A percentile compares a stretch with the other conserved stretches of the same genome.
phyloP scores from a whole-genome alignment of 2,329 filamentous ascomycete species.

The Phialocephala subalpina region DNA sequence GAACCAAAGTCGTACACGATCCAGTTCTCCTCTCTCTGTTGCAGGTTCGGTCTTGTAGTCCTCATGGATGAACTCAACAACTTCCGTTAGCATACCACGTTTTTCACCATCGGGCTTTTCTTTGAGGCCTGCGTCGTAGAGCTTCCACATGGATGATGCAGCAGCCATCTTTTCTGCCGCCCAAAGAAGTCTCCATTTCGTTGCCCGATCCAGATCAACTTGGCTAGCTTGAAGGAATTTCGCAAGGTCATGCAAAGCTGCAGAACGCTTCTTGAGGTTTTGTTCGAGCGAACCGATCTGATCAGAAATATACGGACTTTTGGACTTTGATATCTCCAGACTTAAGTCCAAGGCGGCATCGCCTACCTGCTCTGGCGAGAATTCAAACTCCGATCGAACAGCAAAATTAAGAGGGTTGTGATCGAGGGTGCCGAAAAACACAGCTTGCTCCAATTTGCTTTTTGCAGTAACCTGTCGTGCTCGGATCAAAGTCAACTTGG shows the following conservation, averaged over 20 bases:
- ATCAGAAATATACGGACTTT: conserved; percentile 76
- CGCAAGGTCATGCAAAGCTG: conserved; percentile 79
- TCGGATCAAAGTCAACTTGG: conserved; percentile 64
- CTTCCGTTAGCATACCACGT: conserved; percentile 75
- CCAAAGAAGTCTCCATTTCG: conserved; percentile 84
- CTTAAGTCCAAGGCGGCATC: conserved; percentile 82
- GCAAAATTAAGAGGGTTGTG: conserved; percentile 91
- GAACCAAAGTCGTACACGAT: conserved; percentile 87
- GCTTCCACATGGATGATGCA: conserved; percentile 80
- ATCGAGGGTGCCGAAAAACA: conserved; percentile 86
- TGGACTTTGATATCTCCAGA: conserved; percentile 80
- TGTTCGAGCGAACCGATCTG: conserved; percentile 80
- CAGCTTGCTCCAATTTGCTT: conserved; percentile 90
- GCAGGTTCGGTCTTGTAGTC: conserved; percentile 76
- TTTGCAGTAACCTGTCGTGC: conserved; percentile 77
- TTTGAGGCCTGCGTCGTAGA: conserved; percentile 75
- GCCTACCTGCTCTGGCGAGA: conserved; percentile 74
- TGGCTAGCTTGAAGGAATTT: conserved; percentile 73
- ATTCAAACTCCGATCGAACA: conserved; percentile 70
- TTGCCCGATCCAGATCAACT: conserved; percentile 69
- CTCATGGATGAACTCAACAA: conserved; percentile 79
- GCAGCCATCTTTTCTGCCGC: conserved; percentile 91
- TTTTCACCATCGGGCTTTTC: conserved; percentile 66
- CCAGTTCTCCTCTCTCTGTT: conserved; percentile 72
- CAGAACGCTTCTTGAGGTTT: conserved; percentile 77